Evolutionary conservation across 2,329 filamentous ascomycete species (phyloP).

Genomic region (Paraconiothyrium sp.): DNA sequence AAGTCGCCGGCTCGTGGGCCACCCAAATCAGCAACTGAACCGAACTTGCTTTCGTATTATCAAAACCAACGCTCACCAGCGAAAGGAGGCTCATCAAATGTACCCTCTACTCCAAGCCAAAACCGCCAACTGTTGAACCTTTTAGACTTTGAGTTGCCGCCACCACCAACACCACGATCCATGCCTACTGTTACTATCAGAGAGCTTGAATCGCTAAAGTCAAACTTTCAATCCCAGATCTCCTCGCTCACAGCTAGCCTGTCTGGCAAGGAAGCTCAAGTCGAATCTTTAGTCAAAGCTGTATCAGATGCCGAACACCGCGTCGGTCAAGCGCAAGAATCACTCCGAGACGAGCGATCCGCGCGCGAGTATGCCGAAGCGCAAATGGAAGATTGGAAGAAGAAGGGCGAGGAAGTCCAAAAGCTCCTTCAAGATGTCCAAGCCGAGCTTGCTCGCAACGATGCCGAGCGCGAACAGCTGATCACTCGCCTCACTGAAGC

Average conservation of each 20-base stretch:
- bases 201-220: conserved; percentile 92
- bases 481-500: conserved; percentile 77
- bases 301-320: conserved; percentile 91
- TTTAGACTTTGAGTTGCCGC: conserved; percentile 92
- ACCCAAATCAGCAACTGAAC: conserved; percentile 58
- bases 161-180: conserved; percentile 89
- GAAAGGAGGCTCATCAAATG: conserved; percentile 34
- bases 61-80: conserved; percentile 46
- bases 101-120: conserved; percentile 44
- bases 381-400: conserved; percentile 85
- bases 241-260: conserved; percentile 92
- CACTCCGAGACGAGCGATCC: conserved; percentile 78
- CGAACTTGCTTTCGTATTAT: conserved; percentile 58
- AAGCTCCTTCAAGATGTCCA: conserved; percentile 79
- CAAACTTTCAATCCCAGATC: conserved; percentile 88
- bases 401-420: conserved; percentile 86
- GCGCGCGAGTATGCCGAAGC: conserved; percentile 75
- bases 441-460: conserved; percentile 79
- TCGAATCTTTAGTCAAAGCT: conserved; percentile 84
- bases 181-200: conserved; percentile 90
- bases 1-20: conserved; percentile 48
- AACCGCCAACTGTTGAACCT: conserved; percentile 46
- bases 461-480: conserved; percentile 83
- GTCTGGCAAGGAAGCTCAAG: conserved; percentile 92
- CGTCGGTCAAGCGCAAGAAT: conserved; percentile 85